Conservation (phyloP, 2,329 filamentous ascomycete genomes). For the Talaromyces sp. region DNA sequence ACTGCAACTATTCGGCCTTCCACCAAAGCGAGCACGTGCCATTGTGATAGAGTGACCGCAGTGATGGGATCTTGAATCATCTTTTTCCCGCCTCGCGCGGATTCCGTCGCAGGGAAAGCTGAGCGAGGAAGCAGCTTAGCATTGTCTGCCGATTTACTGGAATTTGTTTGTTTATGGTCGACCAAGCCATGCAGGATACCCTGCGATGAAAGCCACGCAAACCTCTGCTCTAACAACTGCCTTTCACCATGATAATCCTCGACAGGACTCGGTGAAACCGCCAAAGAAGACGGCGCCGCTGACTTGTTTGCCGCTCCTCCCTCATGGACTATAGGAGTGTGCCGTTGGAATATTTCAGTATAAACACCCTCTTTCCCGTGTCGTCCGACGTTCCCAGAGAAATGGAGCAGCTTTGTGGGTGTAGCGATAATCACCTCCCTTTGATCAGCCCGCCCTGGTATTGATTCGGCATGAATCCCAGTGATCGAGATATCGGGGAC, state of each 20-base stretch:
- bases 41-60: constrained; percentile 82
- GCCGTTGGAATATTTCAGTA: constrained; percentile 78
- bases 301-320: constrained; percentile 55
- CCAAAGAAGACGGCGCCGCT: constrained; percentile 63
- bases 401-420: constrained; percentile 70
- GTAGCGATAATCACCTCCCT: constrained; percentile 77
- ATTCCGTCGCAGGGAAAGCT: constrained; percentile 65
- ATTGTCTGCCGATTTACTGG: constrained; percentile 69
- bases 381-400: constrained; percentile 70
- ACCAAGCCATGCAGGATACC: constrained; percentile 86
- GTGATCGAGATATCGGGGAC: constrained; percentile 77
- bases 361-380: constrained; percentile 78
- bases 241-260: constrained; percentile 53
- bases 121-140: constrained; percentile 72
- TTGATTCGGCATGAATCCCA: constrained; percentile 75
- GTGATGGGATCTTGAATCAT: constrained; percentile 67
- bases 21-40: constrained; percentile 81
- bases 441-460: constrained; percentile 64
- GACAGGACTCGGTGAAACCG: constrained; percentile 68
- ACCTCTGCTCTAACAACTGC: constrained; percentile 51
- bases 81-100: constrained; percentile 59
- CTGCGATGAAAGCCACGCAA: constrained; percentile 85
- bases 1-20: constrained; percentile 78
- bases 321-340: constrained; percentile 74
- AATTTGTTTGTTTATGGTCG: constrained; percentile 60